These are phyloP conservation scores for Coemansia sp. DNA, from an alignment of 192 early-diverging fungal genomes.

Conservation along the genomic window DNA sequence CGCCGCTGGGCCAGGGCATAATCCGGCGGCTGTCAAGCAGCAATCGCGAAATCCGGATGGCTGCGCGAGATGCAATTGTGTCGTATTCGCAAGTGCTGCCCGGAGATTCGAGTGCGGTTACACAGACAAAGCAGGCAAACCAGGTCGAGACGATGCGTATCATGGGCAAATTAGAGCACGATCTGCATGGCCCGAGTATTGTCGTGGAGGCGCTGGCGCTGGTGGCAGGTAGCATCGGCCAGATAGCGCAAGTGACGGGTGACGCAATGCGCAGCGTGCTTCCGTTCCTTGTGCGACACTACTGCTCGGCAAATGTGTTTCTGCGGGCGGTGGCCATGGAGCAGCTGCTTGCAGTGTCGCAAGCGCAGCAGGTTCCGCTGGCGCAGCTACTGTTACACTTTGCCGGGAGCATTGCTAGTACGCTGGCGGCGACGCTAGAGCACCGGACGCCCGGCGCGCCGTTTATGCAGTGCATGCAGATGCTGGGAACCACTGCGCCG, in stretches of 20 bases:
- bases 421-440: constrained; percentile 18
- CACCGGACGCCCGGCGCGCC: constrained; percentile 10
- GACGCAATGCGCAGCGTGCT: constrained; percentile 19
- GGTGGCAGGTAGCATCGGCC: constrained; percentile 39
- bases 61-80: constrained; percentile 33
- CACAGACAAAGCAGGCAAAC: constrained; percentile 19
- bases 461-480: constrained; percentile 38
- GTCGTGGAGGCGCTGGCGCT: constrained; percentile 41
- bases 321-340: constrained; percentile 50
- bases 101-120: constrained; percentile 11
- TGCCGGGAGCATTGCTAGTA: constrained; percentile 23
- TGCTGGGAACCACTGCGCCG: constrained; percentile 21
- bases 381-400: constrained; percentile 20
- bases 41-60: constrained; percentile 41
- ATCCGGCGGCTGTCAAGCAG: constrained; percentile 39
- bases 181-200: constrained; percentile 16
- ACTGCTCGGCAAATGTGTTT: constrained; percentile 39
- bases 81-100: constrained; percentile 13
- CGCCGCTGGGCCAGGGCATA: constrained; percentile 39
- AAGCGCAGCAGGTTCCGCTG: constrained; percentile 23
- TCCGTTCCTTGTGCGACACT: constrained; percentile 30
- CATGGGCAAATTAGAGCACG: constrained; percentile 4
- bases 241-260: constrained; percentile 19
- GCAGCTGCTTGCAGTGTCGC: constrained; percentile 32
- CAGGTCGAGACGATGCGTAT: constrained; percentile 23